phyloP scores from a whole-genome alignment of 2,329 filamentous ascomycete species.

The Emydomyces testavorans region DNA sequence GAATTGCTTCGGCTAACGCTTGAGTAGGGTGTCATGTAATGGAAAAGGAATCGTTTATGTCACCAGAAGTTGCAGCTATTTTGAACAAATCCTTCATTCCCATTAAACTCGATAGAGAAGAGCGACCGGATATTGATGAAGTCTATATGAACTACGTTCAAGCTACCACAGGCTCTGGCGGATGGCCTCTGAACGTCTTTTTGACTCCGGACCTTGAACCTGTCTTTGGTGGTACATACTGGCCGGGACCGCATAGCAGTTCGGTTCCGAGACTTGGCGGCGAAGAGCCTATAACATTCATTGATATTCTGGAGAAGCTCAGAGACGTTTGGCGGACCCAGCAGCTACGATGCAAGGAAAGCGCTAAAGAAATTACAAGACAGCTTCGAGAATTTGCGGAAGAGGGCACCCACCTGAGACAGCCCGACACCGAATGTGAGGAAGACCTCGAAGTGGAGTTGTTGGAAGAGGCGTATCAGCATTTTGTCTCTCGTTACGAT shows the following conservation, averaged over 20 bases:
- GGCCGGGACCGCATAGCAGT: slow-evolving; percentile 63
- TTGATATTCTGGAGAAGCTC: slow-evolving; percentile 72
- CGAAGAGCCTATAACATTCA: slow-evolving; percentile 60
- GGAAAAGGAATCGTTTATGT: slow-evolving; percentile 81
- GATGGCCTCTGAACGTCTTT: slow-evolving; percentile 96
- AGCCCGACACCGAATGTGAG: slow-evolving; percentile 37
- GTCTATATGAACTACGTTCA: slow-evolving; percentile 99
- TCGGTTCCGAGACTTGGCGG: slow-evolving; percentile 30
- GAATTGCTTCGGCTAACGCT: slow-evolving; percentile 15
- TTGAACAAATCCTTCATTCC: slow-evolving; percentile 84
- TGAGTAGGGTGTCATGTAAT: slow-evolving; percentile 71
- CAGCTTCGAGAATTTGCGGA: slow-evolving; percentile 80
- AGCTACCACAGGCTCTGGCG: slow-evolving; percentile 76
- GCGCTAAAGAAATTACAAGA: slow-evolving; percentile 67
- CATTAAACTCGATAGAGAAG: slow-evolving; percentile 84
- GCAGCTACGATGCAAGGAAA: slow-evolving; percentile 67
- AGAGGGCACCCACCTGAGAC: slow-evolving; percentile 56
- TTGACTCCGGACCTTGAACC: slow-evolving; percentile 85
- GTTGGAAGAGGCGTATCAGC: slow-evolving; percentile 74
- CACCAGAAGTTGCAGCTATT: slow-evolving; percentile 64
- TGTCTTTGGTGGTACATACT: slow-evolving; percentile 93
- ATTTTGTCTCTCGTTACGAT: slow-evolving; percentile 74
- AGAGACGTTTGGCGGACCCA: slow-evolving; percentile 67
- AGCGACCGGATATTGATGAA: slow-evolving; percentile 83
- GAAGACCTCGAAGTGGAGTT: slow-evolving; percentile 79